Conservation (phyloP, 306 rosid genomes). For the Sechiopsis laciniata region DNA sequence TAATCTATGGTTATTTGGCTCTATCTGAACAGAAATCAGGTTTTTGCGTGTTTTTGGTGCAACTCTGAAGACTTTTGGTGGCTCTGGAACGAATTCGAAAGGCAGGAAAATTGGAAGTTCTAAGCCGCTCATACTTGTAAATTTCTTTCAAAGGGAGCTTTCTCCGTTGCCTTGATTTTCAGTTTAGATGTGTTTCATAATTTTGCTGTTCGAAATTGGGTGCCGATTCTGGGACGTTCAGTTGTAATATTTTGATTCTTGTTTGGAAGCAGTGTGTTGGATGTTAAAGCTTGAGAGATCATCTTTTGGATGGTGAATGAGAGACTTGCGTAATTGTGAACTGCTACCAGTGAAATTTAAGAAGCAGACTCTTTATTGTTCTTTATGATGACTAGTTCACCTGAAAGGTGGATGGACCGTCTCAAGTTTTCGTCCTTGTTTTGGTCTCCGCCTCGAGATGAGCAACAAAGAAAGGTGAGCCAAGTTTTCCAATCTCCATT, state of each 20-base stretch:
- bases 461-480: slow-evolving; percentile 60
- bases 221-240: slow-evolving; percentile 38
- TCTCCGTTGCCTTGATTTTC: neutral
- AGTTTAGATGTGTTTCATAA: neutral
- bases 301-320: neutral
- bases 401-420: slow-evolving; percentile 74
- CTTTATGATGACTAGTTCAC: slow-evolving; percentile 41
- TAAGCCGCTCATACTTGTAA: slow-evolving; percentile 5
- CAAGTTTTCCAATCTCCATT: neutral
- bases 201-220: neutral
- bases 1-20: neutral
- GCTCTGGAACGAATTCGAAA: neutral
- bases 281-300: slow-evolving; percentile 26
- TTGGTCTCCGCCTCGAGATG: slow-evolving; percentile 75
- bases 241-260: slow-evolving; percentile 44
- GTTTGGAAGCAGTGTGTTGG: slow-evolving; percentile 46
- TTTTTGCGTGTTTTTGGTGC: neutral
- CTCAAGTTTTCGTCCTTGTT: slow-evolving; percentile 68
- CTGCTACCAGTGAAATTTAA: slow-evolving; percentile 8
- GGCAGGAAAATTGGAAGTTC: neutral
- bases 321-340: neutral
- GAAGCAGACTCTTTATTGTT: neutral
- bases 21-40: slow-evolving; percentile 9
- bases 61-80: neutral
- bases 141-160: slow-evolving; percentile 16